Conservation (phyloP, 352 stramenopile species). For the Pythium graminicola region DNA sequence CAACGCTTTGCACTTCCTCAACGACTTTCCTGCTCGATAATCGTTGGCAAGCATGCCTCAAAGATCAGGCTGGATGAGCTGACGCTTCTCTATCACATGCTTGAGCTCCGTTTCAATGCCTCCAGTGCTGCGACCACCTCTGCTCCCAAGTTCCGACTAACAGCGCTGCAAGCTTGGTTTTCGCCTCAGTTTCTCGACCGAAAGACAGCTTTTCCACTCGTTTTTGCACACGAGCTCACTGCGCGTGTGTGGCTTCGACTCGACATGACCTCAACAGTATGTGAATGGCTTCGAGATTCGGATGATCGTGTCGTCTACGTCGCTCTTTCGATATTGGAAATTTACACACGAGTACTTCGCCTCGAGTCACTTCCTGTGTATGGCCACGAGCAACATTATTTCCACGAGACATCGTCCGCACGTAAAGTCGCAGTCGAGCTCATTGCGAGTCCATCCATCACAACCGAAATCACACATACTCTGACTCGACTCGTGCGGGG, state of each 20-base stretch:
- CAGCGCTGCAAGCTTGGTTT: conserved; percentile 35
- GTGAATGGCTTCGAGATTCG: conserved; percentile 27
- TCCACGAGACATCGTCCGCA: background rate
- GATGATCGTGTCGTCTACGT: conserved; percentile 34
- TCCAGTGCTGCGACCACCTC: conserved; percentile 25
- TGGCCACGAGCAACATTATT: background rate
- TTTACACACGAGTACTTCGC: conserved; percentile 33
- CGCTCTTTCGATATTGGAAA: conserved; percentile 33
- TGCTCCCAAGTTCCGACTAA: conserved; percentile 35
- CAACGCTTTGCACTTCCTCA: background rate
- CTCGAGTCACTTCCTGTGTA: background rate
- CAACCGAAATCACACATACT: conserved; percentile 19
- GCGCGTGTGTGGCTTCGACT: conserved; percentile 31
- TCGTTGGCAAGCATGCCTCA: background rate
- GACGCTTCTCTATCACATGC: conserved; percentile 24
- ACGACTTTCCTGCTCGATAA: background rate
- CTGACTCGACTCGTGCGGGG: conserved; percentile 19
- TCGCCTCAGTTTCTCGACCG: conserved; percentile 27
- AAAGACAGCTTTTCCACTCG: conserved; percentile 22
- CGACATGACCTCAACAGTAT: conserved; percentile 21
- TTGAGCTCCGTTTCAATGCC: conserved; percentile 44
- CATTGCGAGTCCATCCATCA: background rate
- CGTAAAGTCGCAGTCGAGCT: conserved; percentile 2
- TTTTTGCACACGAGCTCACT: conserved; percentile 18
- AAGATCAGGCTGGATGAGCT: conserved; percentile 12